These are phyloP conservation scores for Pulveroboletus ravenelii DNA, from an alignment of 768 basidiomycete genomes.

Conservation along the genomic window DNA sequence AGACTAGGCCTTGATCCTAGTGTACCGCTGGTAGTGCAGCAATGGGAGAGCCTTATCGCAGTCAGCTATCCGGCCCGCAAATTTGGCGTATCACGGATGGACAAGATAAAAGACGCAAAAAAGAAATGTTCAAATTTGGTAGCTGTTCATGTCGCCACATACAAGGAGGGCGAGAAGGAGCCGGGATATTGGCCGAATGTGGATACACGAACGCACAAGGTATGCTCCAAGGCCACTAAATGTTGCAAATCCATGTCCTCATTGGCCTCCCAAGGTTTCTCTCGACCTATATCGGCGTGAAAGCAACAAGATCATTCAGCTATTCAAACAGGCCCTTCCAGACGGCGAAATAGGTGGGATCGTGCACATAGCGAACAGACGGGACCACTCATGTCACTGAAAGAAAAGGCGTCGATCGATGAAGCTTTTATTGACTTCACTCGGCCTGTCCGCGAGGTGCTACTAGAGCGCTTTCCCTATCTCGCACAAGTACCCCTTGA, in stretches of 20 bases:
- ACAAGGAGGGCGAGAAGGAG: slow-evolving; percentile 79
- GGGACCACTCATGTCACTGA: not conserved
- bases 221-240: slow-evolving; percentile 25
- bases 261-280: slow-evolving; percentile 56
- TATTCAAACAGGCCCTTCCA: slow-evolving; percentile 78
- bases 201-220: slow-evolving; percentile 90
- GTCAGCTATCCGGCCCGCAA: slow-evolving; percentile 93
- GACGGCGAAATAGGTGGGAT: slow-evolving; percentile 74
- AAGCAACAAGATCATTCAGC: slow-evolving; percentile 75
- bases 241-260: not conserved
- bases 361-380: not conserved
- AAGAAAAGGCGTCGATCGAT: slow-evolving; percentile 97
- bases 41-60: slow-evolving; percentile 88
- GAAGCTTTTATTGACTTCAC: slow-evolving; percentile 96
- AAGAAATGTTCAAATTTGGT: slow-evolving; percentile 80
- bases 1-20: slow-evolving; percentile 61
- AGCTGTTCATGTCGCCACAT: slow-evolving; percentile 93
- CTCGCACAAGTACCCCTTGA: slow-evolving; percentile 66
- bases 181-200: slow-evolving; percentile 92
- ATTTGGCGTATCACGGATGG: slow-evolving; percentile 92
- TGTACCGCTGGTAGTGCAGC: slow-evolving; percentile 74
- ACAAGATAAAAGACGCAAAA: slow-evolving; percentile 74
- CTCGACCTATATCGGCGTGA: slow-evolving; percentile 91
- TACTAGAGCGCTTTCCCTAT: slow-evolving; percentile 74
- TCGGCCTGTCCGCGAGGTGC: slow-evolving; percentile 64